These are phyloP conservation scores for Tuber calosporum DNA, from an alignment of 495 filamentous ascomycete species.

Conservation along the genomic window DNA sequence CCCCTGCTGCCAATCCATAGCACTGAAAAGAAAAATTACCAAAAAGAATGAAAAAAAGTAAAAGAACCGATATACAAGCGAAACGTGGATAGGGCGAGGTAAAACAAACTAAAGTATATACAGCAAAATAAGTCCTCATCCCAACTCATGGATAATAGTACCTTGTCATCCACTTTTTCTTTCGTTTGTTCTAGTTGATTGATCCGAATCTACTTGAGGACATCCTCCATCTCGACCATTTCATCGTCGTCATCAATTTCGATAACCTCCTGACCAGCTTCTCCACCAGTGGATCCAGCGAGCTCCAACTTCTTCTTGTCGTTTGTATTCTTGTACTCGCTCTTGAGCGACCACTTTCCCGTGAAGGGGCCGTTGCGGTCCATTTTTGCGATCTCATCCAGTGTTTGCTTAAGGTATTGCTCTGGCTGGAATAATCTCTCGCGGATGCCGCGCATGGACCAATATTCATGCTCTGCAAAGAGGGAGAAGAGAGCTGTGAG, in stretches of 20 bases:
- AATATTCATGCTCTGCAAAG: slow-evolving; percentile 79
- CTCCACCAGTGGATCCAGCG: slow-evolving; percentile 48
- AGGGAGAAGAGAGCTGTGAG: slow-evolving; percentile 71
- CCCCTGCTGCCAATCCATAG: neutral
- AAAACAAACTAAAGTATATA: slow-evolving; percentile 5
- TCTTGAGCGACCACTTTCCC: slow-evolving; percentile 72
- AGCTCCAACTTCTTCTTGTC: slow-evolving; percentile 48
- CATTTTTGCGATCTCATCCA: slow-evolving; percentile 74
- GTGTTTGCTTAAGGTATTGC: slow-evolving; percentile 74
- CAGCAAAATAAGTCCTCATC: neutral
- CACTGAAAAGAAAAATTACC: neutral
- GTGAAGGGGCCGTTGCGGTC: slow-evolving; percentile 74
- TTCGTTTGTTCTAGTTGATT: neutral
- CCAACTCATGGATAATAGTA: neutral
- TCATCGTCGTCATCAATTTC: slow-evolving; percentile 53
- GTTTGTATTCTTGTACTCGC: slow-evolving; percentile 54
- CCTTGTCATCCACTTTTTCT: neutral
- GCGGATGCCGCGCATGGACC: slow-evolving; percentile 78
- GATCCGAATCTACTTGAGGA: slow-evolving; percentile 42
- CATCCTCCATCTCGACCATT: slow-evolving; percentile 69
- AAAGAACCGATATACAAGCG: neutral
- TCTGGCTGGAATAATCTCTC: slow-evolving; percentile 72
- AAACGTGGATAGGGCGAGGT: neutral
- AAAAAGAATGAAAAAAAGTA: neutral
- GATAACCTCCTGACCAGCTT: slow-evolving; percentile 46